Base-by-base conservation (phyloP, 768 basidiomycete species). In the Punctularia strigosozonata region DNA sequence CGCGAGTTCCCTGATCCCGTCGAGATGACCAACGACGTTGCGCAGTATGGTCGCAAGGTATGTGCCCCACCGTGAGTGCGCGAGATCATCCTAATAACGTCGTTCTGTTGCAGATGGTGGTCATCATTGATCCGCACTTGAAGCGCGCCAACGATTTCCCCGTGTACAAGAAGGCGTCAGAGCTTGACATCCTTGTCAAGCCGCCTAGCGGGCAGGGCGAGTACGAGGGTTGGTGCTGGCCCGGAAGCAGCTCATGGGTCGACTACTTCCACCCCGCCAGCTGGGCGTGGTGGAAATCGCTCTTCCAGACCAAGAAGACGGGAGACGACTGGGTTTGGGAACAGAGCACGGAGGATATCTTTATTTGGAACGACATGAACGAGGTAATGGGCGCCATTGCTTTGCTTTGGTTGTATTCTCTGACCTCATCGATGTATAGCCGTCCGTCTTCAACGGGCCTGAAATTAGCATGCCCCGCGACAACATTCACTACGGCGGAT, bases 331-430 rank as follows among this genome's bases (percentile, higher is more conserved):
- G 78, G 73, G 64, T 75, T 5, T 88, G 87, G 82, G 73, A 66
- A 0, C 61, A 85, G 45, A 85, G 91, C 47, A 89, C 88, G 2
- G 75, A 80, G 22, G 73, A 77, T 47, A 72, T 97, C 12, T 81
- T 80, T 56, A 90, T 98, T 48, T 99, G 95, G 95, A 98, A 98
- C 55, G 95, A 99, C 54, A 99, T 99, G 95, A 97, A 97, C 48
- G 95, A 98, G 75, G 89, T 89, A 37, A 6, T 66, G 41, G 17
- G 6, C 36, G 15, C 17, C 25, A 31, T 26, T 13, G 6, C 19
- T 43, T 30, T 34, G 12, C 19, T 36, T 8, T 7, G 5, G 33
- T 12, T 6, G 23, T 6, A 32, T 20, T 17, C 20, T 38, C n/a
- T n/a, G n/a, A n/a, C n/a, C n/a, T n/a, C n/a, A n/a, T n/a, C n/a